Conservation (phyloP, 257 asterid species). For the Nyctanthes arbortristis region DNA sequence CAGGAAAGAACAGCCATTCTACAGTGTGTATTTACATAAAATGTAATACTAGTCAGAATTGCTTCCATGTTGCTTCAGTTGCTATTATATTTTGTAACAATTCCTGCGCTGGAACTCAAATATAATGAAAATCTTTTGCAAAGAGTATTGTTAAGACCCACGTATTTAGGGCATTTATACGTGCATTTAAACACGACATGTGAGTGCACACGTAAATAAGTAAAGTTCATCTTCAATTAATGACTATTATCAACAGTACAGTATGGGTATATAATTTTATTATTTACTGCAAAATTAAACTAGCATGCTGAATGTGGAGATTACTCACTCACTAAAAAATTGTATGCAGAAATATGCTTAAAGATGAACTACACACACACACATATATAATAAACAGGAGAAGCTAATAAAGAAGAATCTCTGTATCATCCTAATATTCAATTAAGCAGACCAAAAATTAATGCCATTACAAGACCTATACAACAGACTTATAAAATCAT, state of each 20-base stretch:
- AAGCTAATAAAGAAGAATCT: background rate
- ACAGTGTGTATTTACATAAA: background rate
- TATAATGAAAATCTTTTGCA: background rate
- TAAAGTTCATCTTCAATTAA: background rate
- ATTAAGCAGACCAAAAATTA: background rate
- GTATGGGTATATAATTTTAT: too few relatives aligned
- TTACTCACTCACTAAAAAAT: too few relatives aligned
- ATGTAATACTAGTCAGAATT: background rate
- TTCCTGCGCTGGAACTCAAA: background rate
- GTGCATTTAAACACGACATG: background rate
- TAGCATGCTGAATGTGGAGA: too few relatives aligned
- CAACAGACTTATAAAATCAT: too few relatives aligned
- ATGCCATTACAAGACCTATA: background rate
- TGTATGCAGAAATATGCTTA: too few relatives aligned
- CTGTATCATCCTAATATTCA: background rate
- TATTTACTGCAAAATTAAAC: too few relatives aligned
- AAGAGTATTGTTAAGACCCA: background rate
- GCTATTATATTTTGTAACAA: background rate
- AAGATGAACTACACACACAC: too few relatives aligned
- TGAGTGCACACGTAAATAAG: background rate
- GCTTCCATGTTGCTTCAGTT: background rate
- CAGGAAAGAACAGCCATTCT: background rate
- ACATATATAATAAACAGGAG: background rate
- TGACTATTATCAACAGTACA: background rate
- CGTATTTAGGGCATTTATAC: background rate